Evolutionary conservation across 1,284 basidiomycete species (phyloP).

Genomic region (Fomitopsis pinicola): DNA sequence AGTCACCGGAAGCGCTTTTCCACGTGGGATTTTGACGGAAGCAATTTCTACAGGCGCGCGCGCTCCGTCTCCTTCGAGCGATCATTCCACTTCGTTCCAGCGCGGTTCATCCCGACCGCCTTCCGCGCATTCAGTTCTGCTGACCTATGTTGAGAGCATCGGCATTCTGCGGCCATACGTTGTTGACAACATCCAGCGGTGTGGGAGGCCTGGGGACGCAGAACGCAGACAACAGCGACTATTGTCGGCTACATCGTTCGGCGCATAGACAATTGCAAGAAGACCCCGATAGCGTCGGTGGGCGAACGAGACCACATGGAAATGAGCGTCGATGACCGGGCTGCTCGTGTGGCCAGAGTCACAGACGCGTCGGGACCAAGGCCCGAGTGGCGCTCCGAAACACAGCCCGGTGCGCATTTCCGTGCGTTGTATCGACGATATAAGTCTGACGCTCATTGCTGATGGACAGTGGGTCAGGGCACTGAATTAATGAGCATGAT

Average conservation of each 20-base stretch:
- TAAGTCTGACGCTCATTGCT: no score
- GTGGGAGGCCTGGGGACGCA: no score
- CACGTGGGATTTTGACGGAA: neutral
- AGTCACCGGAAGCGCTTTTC: neutral
- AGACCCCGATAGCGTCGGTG: neutral
- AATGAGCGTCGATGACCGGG: neutral
- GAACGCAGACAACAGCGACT: no score
- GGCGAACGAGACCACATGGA: neutral
- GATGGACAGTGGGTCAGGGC: no score
- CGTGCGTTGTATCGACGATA: neutral
- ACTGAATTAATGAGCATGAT: no score
- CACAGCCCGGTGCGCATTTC: neutral
- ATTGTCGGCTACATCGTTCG: no score
- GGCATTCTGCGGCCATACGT: no score
- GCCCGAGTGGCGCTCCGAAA: neutral
- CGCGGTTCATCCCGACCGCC: no score
- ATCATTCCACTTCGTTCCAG: neutral
- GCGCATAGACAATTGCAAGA: no score
- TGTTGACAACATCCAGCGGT: no score
- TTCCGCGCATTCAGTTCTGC: no score
- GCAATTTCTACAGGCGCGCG: neutral
- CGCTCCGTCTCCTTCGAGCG: neutral
- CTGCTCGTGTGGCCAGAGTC: neutral
- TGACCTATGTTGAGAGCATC: no score
- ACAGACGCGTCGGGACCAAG: neutral